Evolutionary conservation across 306 rosid genomes (phyloP), one percentile per base, ranked within the genome.

Genomic region (Cajanus cajan): DNA sequence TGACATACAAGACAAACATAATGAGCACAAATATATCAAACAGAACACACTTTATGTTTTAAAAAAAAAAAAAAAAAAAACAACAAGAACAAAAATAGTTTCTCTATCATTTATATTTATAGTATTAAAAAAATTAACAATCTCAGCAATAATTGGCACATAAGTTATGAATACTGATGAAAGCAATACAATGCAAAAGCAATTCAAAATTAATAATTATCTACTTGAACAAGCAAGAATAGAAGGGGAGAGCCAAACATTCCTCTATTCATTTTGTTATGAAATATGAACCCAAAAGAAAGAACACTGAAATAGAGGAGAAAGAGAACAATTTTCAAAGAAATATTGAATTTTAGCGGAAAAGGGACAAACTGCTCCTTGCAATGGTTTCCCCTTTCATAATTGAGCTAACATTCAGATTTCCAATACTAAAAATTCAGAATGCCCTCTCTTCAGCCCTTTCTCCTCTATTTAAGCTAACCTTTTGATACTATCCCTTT

Each of bases 1-100:
- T 78, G 81, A 50, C 73, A 80, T 14, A 67, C 57, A 84, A 51
- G 79, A 58, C 72, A 67, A 48, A 44, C 78, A 81, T 43, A 63
- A 70, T 83, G 55, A 89, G 85, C 78, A 68, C 16, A 66, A 51
- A 57, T 34, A 73, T 41, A 69, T 45, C 36, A 52, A 72, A 67
- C 54, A 5, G 5, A 64, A 48, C n/a, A 51, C 80, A 41, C 61
- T 24, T 33, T 33, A 66, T 70, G 43, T 68, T 33, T 11, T 28
- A 28, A 28, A 28, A 28, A 28, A 28, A 1, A n/a, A 34, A 57
- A 52, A 66, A 31, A 22, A 5, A 19, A 25, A 2, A 10, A 13
- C 15, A 57, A 45, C 10, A 40, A 54, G 48, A 55, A 28, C 31
- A 48, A 16, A 18, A 74, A 74, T 34, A 66, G 25, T 52, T 43